Evolutionary conservation across 106 monocot species (phyloP).

Genomic region (Platanthera guangdongensis): DNA sequence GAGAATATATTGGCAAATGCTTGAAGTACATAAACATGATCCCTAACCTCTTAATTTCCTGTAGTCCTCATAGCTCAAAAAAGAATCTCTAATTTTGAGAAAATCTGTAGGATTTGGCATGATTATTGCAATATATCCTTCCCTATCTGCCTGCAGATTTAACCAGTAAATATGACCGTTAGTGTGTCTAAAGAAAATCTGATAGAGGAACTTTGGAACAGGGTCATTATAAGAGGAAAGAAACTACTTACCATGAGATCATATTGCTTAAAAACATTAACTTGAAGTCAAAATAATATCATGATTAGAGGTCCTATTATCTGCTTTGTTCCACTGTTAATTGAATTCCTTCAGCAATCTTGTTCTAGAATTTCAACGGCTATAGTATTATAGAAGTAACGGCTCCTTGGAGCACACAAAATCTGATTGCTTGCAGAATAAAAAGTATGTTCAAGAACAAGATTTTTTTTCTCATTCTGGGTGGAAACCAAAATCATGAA

Average conservation of each 20-base stretch:
- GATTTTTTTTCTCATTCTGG: no score
- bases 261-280: not conserved
- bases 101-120: conserved; percentile 90
- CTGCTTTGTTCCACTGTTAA: no score
- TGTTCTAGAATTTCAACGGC: no score
- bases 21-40: conserved; percentile 5
- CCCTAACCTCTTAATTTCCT: conserved; percentile 50
- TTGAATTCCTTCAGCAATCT: no score
- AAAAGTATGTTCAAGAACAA: no score
- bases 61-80: conserved; percentile 66
- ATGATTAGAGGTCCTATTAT: not conserved
- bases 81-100: conserved; percentile 65
- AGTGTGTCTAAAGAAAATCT: not conserved
- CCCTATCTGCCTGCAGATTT: conserved; percentile 63
- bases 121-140: conserved; percentile 90
- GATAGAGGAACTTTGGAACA: not conserved
- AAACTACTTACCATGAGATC: no score
- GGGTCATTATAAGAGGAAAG: not conserved
- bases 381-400: no score
- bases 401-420: no score
- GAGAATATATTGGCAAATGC: not conserved
- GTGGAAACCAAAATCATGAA: no score
- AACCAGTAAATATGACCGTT: not conserved
- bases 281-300: not conserved
- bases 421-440: no score